Evolutionary conservation across 2,329 filamentous ascomycete species (phyloP), one percentile per base, ranked within the genome.

Genomic region (Hypocrella siamensis): DNA sequence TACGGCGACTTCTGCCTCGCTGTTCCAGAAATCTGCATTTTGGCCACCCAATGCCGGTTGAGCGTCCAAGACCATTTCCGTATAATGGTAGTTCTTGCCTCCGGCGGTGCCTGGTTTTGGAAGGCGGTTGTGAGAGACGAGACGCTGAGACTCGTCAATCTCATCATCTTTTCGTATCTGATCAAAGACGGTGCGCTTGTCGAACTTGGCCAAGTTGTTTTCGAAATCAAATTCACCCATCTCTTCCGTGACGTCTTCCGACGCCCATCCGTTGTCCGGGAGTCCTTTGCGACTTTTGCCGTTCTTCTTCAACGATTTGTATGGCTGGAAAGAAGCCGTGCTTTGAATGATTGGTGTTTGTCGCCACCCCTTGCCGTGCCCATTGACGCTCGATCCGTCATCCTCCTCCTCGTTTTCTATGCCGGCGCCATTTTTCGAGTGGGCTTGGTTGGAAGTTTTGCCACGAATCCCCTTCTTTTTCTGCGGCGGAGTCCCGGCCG

Each of bases 171-270:
- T 83, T 37, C 83, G 70, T 53, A 96, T 90, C 54, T 94, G 79
- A 41, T 88, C 80, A 49, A 98, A 98, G 7, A 96, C 74, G 2
- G 76, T 77, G 34, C 79, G 74, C 59, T 96, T 96, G 60, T 96
- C 86, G 45, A 96, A 96, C 48, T 93, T 93, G 29, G 83, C 86
- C 19, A 96, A 65, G 41, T 85, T 85, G 33, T 75, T 76, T 44
- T 82, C 77, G 46, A 96, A 96, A 53, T 96, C 88, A 45, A 96
- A 96, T 38, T 96, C 90, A 9, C 81, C 83, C 63, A 90, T 71
- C 49, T 92, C 88, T 55, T 96, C 90, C 0, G 84, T 94, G 16
- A 88, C 86, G 47, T 96, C 88, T 49, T 94, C 90, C 0, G 88
- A 94, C 4, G 83, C 85, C 86, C 88, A 96, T 4, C 84, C 88